phyloP scores from a whole-genome alignment of 257 asterid species.

The Eustoma russellianum region DNA sequence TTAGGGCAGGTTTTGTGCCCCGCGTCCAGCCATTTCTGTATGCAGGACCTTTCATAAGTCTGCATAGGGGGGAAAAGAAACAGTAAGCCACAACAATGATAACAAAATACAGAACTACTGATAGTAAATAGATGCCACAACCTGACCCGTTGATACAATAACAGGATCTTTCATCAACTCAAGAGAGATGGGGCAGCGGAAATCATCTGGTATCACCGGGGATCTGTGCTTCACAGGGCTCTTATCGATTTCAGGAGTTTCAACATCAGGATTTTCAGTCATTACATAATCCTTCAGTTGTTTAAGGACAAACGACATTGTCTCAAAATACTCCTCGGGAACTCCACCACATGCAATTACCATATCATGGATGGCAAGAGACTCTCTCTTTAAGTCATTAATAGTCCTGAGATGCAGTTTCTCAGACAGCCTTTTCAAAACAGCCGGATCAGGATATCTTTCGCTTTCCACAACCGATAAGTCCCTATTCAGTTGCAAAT shows the following conservation, averaged over 20 bases:
- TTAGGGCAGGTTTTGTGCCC: constrained; percentile 97
- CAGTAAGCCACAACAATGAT: not conserved
- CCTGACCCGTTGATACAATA: constrained; percentile 98
- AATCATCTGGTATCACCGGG: constrained; percentile 91
- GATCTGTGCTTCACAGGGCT: constrained; percentile 59
- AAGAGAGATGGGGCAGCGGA: constrained; percentile 93
- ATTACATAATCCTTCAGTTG: constrained; percentile 64
- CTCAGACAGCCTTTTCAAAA: constrained; percentile 73
- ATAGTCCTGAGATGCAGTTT: constrained; percentile 68
- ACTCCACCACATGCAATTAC: constrained; percentile 66
- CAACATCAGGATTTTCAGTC: constrained; percentile 46
- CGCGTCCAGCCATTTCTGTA: constrained; percentile 92
- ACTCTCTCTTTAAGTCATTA: constrained; percentile 63
- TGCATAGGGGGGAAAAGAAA: constrained; percentile 23
- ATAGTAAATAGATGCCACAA: constrained; percentile 17
- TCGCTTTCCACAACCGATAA: constrained; percentile 73
- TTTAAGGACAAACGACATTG: constrained; percentile 62
- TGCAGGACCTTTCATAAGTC: constrained; percentile 92
- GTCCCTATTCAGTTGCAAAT: constrained; percentile 65
- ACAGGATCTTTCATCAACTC: constrained; percentile 99
- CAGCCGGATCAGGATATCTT: constrained; percentile 52
- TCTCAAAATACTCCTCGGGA: constrained; percentile 69
- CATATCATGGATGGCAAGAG: constrained; percentile 76
- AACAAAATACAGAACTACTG: constrained; percentile 3
- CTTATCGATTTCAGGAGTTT: constrained; percentile 52